These are phyloP conservation scores for Furcasterigmium sp. DNA, from an alignment of 2,329 filamentous ascomycete genomes.

Conservation along the genomic window DNA sequence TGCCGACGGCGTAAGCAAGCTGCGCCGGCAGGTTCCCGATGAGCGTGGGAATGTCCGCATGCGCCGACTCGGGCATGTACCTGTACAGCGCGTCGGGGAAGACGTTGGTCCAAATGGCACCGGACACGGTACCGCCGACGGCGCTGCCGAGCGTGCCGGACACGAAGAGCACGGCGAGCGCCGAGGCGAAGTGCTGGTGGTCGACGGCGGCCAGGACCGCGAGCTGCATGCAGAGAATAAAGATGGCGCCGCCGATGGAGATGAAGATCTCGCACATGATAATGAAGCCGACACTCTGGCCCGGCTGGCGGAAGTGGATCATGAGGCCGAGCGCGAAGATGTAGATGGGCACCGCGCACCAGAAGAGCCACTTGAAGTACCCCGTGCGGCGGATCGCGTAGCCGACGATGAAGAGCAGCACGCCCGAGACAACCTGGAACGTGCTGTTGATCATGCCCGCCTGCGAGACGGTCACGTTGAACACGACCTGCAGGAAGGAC, in stretches of 20 bases:
- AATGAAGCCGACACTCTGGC: constrained; percentile 39
- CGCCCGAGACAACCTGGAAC: constrained; percentile 44
- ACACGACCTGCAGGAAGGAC: constrained; percentile 50
- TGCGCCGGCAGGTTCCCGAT: constrained; percentile 49
- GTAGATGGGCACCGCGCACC: constrained; percentile 26
- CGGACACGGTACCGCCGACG: constrained; percentile 21
- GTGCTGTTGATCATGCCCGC: constrained; percentile 43
- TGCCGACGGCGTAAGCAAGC: constrained; percentile 41
- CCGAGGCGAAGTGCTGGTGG: constrained; percentile 24
- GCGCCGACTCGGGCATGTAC: constrained; percentile 40
- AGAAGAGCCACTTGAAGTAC: constrained; percentile 41
- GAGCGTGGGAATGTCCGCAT: constrained; percentile 36
- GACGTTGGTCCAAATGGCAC: constrained; percentile 24
- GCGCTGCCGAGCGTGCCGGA: constrained; percentile 20
- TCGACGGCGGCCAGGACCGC: constrained; percentile 22
- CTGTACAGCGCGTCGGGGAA: constrained; percentile 35
- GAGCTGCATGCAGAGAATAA: constrained; percentile 29
- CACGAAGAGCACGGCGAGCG: constrained; percentile 20
- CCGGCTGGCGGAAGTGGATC: constrained; percentile 28
- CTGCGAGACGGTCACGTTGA: constrained; percentile 32
- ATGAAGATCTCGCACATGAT: constrained; percentile 50
- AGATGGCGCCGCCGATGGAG: constrained; percentile 47
- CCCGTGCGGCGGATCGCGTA: constrained; percentile 37
- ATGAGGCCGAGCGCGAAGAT: constrained; percentile 27
- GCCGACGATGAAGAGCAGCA: constrained; percentile 43